Evolutionary conservation across 2,329 filamentous ascomycete genomes (phyloP).

Genomic region (Chaetomium globosum): DNA sequence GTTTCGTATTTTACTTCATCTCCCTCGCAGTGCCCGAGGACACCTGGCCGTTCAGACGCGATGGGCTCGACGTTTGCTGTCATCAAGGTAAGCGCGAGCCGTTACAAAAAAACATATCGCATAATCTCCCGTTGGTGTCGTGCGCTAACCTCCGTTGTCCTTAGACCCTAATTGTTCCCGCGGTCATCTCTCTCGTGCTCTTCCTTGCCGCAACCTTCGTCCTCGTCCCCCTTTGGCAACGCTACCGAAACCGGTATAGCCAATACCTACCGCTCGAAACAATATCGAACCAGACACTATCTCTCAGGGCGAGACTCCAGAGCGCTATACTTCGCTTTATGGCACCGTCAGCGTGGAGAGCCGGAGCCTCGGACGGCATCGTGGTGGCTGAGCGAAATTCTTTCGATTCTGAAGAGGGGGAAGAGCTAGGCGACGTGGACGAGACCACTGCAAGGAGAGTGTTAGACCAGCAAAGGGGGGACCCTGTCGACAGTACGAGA

Average conservation of each 20-base stretch:
- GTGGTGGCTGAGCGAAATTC: slow-evolving; percentile 47
- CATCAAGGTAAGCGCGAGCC: slow-evolving; percentile 42
- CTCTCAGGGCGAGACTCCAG: slow-evolving; percentile 57
- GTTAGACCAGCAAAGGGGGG: slow-evolving; percentile 51
- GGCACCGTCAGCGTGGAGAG: slow-evolving; percentile 54
- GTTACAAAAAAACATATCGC: neutral
- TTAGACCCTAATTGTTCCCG: slow-evolving; percentile 71
- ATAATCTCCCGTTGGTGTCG: neutral
- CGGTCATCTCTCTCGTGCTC: slow-evolving; percentile 68
- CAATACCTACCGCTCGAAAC: slow-evolving; percentile 72
- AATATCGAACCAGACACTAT: slow-evolving; percentile 60
- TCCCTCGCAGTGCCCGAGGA: neutral
- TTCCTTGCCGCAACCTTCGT: slow-evolving; percentile 68
- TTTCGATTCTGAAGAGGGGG: slow-evolving; percentile 66
- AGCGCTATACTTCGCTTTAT: slow-evolving; percentile 46
- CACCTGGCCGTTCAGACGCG: slow-evolving; percentile 18
- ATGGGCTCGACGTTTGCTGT: slow-evolving; percentile 44
- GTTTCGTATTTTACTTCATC: neutral
- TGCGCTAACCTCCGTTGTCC: slow-evolving; percentile 5
- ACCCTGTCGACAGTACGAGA: slow-evolving; percentile 46
- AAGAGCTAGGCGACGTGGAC: slow-evolving; percentile 67
- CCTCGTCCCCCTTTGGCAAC: slow-evolving; percentile 68
- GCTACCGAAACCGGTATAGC: slow-evolving; percentile 70
- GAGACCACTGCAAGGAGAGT: slow-evolving; percentile 48
- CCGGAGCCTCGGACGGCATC: slow-evolving; percentile 47